Percentiles rank a stretch among this genome's conserved stretches.
These are phyloP conservation scores for Delitschia confertaspora DNA, from an alignment of 495 filamentous ascomycete genomes.

Conservation along the genomic window DNA sequence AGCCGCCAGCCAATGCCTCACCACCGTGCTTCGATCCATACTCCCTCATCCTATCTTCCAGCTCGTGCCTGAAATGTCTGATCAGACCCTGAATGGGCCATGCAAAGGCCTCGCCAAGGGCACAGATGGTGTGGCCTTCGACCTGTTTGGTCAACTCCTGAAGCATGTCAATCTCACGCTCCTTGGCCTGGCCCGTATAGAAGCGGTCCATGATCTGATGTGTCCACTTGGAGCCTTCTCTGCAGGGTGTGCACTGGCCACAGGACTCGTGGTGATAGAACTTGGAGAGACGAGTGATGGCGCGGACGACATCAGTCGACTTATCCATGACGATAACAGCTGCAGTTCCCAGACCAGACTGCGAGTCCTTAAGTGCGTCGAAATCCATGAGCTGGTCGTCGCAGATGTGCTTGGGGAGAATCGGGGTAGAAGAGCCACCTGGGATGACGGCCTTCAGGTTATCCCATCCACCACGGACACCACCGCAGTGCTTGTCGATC, in stretches of 20 bases:
- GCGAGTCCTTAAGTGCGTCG: slow-evolving; percentile 93
- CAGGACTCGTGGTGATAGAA: slow-evolving; percentile 99
- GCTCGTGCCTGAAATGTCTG: slow-evolving; percentile 90
- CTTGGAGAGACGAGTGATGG: slow-evolving; percentile 81
- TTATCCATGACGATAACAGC: slow-evolving; percentile 99
- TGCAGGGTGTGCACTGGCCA: slow-evolving; percentile 96
- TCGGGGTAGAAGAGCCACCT: slow-evolving; percentile 91
- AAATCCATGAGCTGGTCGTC: slow-evolving; percentile 98
- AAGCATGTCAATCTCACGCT: slow-evolving; percentile 96
- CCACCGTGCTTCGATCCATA: slow-evolving; percentile 61
- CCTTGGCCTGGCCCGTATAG: slow-evolving; percentile 77
- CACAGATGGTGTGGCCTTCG: slow-evolving; percentile 97
- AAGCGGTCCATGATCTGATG: slow-evolving; percentile 97
- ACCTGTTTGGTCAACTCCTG: slow-evolving; percentile 99
- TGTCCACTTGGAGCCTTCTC: slow-evolving; percentile 96
- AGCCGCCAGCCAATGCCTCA: slow-evolving; percentile 74
- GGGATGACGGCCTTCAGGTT: slow-evolving; percentile 93
- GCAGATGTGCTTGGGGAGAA: slow-evolving; percentile 77
- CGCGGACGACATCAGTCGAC: slow-evolving; percentile 87
- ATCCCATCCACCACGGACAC: slow-evolving; percentile 94
- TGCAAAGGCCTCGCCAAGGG: slow-evolving; percentile 93
- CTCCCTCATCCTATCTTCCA: slow-evolving; percentile 78
- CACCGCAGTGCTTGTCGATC: slow-evolving; percentile 95
- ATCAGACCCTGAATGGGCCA: slow-evolving; percentile 98
- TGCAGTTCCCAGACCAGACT: slow-evolving; percentile 94